Evolutionary conservation across 352 stramenopile genomes (phyloP), one percentile per base, ranked within the genome.

Genomic region (Sclerospora graminicola): DNA sequence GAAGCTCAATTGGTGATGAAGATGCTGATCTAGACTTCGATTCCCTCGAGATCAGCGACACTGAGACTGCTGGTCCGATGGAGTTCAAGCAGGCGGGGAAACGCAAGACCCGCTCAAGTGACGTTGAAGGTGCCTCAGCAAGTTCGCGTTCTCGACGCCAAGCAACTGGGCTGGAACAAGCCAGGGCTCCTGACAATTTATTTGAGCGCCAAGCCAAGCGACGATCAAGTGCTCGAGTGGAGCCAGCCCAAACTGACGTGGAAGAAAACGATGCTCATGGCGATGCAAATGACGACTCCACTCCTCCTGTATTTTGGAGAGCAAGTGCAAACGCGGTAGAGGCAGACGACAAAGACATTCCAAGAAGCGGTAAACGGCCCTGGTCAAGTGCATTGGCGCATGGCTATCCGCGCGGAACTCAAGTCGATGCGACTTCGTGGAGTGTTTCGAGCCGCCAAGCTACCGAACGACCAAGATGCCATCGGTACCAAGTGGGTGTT

Each of bases 401-500:
- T 51, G 13, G 42, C 37, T 0, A 54, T 51, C 15, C 29, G 42
- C 15, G 38, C 32, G 5, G 38, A 53, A 18, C 32, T 53, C 6
- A 47, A 48, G 8, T 54, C 32, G 27, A 53, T 57, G 37, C 19
- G 23, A 32, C 37, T 51, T n/a, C 47, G 47, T 19, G 47, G 33
- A 31, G 42, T 57, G 2, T 51, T 53, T 44, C 41, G 26, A 19
- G 41, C 34, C 9, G 26, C 26, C 1, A 51, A 54, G 20, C 29
- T 56, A 4, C 36, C 31, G 0, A 48, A 19, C 7, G 37, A 16
- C 13, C 38, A 54, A 27, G 38, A 23, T 2, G 24, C 48, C 8
- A 45, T 63, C 5, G 35, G 41, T 4, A 54, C 34, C n/a, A 57
- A 66, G 38, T 73, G 45, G 47, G 45, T 68, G 0, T 69, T 74